Evolutionary conservation across 768 basidiomycete species (phyloP), one percentile per base, ranked within the genome.

Genomic region (Crassisporium funariophilum): DNA sequence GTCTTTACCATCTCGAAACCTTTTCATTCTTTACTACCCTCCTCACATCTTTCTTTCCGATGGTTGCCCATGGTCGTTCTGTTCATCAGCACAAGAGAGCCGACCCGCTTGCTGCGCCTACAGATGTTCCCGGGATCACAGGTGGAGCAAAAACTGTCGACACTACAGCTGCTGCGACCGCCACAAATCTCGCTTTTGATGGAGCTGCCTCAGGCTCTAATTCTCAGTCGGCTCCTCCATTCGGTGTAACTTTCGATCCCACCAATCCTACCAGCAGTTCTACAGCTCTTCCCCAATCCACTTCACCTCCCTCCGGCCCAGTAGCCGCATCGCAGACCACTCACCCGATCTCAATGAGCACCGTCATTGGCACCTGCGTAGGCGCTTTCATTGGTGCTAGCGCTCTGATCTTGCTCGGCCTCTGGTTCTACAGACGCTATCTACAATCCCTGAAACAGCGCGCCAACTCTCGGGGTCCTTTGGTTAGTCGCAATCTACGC

Each of bases 331-430:
- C 54, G 12, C 23, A 58, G 2, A 1, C 63, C n/a, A 22, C 50
- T 20, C 21, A 65, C 4, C 47, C 57, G 3, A 36, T n/a, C 19
- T 35, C 43, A 4, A 8, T 41, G 36, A 27, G 74, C 47, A 77
- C 82, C 4, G 84, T 86, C 24, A 69, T 88, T 24, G 86, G 77
- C 4, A 75, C 76, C 16, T 88, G 86, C 52, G 67, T 85, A 1
- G 85, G 77, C 4, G 80, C 83, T 19, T 74, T 86, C 55, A 76
- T 76, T 29, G 77, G 83, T 35, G 70, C 75, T 22, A 57, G 74
- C 23, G 62, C 77, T 16, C 63, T 87, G 38, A 71, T 79, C 33
- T 54, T 82, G 8, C 64, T 84, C 42, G 78, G 67, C 33, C 46
- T 84, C 34, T 79, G 76, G 69, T 73, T 81, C 46, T 82, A 81